Percentiles rank a stretch among this genome's conserved stretches.
phyloP scores from a whole-genome alignment of 2,329 filamentous ascomycete genomes.

The Microcyclosporella mali region DNA sequence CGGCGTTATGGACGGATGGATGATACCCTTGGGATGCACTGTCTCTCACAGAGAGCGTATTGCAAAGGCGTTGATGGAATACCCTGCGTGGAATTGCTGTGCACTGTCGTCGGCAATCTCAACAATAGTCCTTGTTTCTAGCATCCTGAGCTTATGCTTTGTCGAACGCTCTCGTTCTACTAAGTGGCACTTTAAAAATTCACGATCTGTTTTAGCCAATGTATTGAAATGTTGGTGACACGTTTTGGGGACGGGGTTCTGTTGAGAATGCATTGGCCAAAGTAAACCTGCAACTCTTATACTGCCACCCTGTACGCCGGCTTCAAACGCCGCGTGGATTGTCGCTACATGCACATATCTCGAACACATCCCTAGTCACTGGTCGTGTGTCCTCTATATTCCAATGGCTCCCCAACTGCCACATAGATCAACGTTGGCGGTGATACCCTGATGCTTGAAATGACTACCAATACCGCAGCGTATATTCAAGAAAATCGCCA shows the following conservation, averaged over 20 bases:
- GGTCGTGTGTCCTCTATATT: constrained; percentile 23
- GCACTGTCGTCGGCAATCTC: too few species aligned
- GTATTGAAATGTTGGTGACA: too few species aligned
- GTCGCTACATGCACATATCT: constrained; percentile 31
- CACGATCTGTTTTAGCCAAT: too few species aligned
- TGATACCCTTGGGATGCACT: neutral
- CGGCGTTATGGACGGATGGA: too few species aligned
- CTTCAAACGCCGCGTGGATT: constrained; percentile 29
- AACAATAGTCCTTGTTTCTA: too few species aligned
- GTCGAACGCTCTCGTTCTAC: neutral
- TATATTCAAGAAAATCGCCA: constrained; percentile 55
- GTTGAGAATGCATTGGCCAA: constrained; percentile 5
- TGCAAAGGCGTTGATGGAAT: constrained; percentile 1
- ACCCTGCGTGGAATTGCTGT: too few species aligned
- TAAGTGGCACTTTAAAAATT: too few species aligned
- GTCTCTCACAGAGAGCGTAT: neutral
- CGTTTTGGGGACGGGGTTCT: too few species aligned
- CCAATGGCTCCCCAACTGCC: constrained; percentile 30
- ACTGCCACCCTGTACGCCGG: constrained; percentile 36
- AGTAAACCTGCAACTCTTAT: constrained; percentile 34
- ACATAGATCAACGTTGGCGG: constrained; percentile 36
- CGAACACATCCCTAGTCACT: constrained; percentile 29
- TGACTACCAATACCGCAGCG: constrained; percentile 32
- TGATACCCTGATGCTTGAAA: constrained; percentile 33
- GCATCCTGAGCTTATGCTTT: too few species aligned